These are phyloP conservation scores for Sclerotinia borealis DNA, from an alignment of 2,329 filamentous ascomycete genomes.

Conservation along the genomic window DNA sequence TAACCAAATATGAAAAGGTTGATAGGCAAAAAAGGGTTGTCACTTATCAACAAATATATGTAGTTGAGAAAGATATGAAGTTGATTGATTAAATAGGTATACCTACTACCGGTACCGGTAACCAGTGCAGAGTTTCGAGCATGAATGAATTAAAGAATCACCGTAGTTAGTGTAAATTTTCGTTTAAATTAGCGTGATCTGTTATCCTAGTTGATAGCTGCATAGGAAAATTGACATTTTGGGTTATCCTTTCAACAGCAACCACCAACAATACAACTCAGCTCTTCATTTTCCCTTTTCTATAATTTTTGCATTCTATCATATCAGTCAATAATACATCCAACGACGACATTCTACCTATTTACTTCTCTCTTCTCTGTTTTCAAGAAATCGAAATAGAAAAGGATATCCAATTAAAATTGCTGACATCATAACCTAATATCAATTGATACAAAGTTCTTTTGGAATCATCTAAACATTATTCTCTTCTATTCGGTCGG, in stretches of 20 bases:
- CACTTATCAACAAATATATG: not conserved
- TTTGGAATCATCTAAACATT: not conserved
- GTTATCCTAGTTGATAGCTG: not conserved
- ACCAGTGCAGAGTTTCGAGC: too few relatives aligned
- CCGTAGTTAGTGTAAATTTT: slow-evolving; percentile 4
- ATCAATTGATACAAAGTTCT: not conserved
- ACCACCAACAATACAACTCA: not conserved
- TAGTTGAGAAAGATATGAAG: not conserved
- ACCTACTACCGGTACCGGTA: too few relatives aligned
- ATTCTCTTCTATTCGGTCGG: not conserved
- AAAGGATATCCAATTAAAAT: not conserved
- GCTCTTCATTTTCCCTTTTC: too few relatives aligned
- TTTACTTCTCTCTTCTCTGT: not conserved
- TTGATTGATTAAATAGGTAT: not conserved
- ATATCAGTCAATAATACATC: not conserved
- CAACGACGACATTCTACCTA: not conserved
- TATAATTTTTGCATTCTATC: not conserved
- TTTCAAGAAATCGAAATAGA: not conserved
- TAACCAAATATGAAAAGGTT: slow-evolving; percentile 15
- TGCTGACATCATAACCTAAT: not conserved
- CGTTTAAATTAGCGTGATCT: not conserved
- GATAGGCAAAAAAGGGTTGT: not conserved
- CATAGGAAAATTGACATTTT: not conserved
- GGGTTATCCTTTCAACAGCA: not conserved
- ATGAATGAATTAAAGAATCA: not conserved